Evolutionary conservation across 768 basidiomycete genomes (phyloP), one percentile per base, ranked within the genome.

Genomic region (Lactarius akahatsu): DNA sequence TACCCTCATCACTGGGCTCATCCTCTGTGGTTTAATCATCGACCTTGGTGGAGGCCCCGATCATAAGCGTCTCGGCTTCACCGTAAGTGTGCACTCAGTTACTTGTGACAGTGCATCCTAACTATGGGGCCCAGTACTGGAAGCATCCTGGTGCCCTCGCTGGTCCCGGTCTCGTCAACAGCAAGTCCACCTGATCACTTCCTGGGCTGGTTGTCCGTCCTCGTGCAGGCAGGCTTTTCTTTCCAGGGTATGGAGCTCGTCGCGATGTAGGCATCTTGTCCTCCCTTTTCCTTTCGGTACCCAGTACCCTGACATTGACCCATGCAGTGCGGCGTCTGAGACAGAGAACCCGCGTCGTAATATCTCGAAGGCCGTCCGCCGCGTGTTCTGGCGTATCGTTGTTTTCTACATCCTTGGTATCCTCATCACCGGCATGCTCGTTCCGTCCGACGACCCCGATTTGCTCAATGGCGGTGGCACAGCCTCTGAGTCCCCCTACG

Each of bases 401-500:
- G 69, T 92, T 34, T 93, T 93, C 82, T 93, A 92, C 71, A 81
- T 91, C 67, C 78, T 90, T 57, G 90, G 89, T 38, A 81, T 91
- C 64, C 73, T 91, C 63, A 84, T 90, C 73, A 86, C 89, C 45
- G 91, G 91, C 65, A 86, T 94, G 87, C 80, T 93, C 47, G 89
- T 95, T 54, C 84, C 90, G 1, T 90, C 82, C 69, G 78, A 87
- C 71, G 86, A 93, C 73, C 72, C 75, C 0, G 73, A 76, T 13
- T 78, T 92, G 50, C 80, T 88, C 50, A 73, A 77, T 63, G 64
- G 68, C 76, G 73, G 80, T 32, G 85, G 85, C 59, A 90, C 83
- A 55, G 92, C 91, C n/a, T 85, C 88, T 0, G 75, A 87, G 61
- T 92, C 91, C 4, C 93, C 93, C 3, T 96, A 91, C 76, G 92